Percentiles rank a stretch among this genome's conserved stretches.
phyloP scores from a whole-genome alignment of 495 filamentous ascomycete species.

The Bombardia bombarda region DNA sequence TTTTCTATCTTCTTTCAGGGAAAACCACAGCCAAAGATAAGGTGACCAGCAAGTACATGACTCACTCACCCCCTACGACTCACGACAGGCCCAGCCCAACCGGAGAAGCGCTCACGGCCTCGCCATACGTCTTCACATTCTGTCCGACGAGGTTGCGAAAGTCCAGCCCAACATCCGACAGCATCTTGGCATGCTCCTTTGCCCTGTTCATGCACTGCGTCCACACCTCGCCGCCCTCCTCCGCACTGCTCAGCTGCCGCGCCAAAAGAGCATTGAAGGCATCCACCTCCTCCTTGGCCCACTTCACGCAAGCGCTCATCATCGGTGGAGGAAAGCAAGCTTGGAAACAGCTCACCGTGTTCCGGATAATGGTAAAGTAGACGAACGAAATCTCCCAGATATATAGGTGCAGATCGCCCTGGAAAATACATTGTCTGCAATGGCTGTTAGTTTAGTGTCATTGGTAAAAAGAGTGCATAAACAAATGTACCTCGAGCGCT shows the following conservation, averaged over 20 bases:
- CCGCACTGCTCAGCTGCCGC: slow-evolving; percentile 72
- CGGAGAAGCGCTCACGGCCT: no score
- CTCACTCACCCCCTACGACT: neutral
- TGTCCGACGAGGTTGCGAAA: slow-evolving; percentile 64
- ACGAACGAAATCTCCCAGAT: slow-evolving; percentile 95
- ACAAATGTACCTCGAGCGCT: slow-evolving; percentile 63
- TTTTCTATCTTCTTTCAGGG: no score
- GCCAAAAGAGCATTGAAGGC: slow-evolving; percentile 76
- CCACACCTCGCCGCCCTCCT: slow-evolving; percentile 65
- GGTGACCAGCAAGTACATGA: no score
- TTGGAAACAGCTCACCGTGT: slow-evolving; percentile 83
- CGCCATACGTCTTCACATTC: no score
- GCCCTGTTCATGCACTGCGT: slow-evolving; percentile 76
- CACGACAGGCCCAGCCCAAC: neutral
- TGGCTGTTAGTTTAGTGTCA: slow-evolving; percentile 20
- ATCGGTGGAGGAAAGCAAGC: slow-evolving; percentile 77
- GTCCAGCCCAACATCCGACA: slow-evolving; percentile 83
- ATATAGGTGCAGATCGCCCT: slow-evolving; percentile 83
- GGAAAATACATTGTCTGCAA: slow-evolving; percentile 79
- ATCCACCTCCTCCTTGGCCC: slow-evolving; percentile 89
- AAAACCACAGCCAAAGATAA: no score
- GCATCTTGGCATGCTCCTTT: slow-evolving; percentile 66
- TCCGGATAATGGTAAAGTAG: slow-evolving; percentile 88
- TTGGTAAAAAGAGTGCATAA: neutral
- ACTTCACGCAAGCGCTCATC: slow-evolving; percentile 89